A percentile compares a stretch with the other conserved stretches of the same genome.
These are phyloP conservation scores for Dryas octopetala DNA, from an alignment of 306 rosid genomes.

Conservation along the genomic window DNA sequence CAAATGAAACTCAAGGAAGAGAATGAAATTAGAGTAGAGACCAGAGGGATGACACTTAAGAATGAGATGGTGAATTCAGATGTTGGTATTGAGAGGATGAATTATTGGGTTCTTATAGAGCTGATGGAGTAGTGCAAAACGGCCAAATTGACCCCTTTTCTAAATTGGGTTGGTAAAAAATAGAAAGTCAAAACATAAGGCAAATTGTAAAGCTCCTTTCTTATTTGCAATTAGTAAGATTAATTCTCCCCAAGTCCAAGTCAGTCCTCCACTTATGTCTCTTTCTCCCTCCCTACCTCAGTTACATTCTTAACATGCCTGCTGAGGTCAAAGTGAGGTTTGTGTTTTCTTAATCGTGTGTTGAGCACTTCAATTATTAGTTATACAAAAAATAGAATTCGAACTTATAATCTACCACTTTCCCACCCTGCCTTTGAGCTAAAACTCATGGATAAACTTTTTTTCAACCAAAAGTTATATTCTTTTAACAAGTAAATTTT, in stretches of 20 bases:
- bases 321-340: too few species aligned
- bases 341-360: too few species aligned
- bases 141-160: constrained; percentile 28
- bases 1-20: not conserved
- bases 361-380: not conserved
- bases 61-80: not conserved
- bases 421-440: too few species aligned
- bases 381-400: not conserved
- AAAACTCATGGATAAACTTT: too few species aligned
- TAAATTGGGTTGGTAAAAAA: constrained; percentile 17
- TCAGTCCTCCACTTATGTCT: not conserved
- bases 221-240: not conserved
- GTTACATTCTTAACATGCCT: too few species aligned
- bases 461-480: too few species aligned
- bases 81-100: not conserved
- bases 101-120: constrained; percentile 24
- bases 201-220: not conserved
- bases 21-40: not conserved
- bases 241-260: not conserved
- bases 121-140: constrained; percentile 24
- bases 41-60: not conserved
- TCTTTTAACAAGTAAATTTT: too few species aligned
- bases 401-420: too few species aligned
- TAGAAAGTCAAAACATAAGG: not conserved
- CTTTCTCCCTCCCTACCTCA: too few species aligned